Base-by-base conservation (phyloP, 1,139 yeast genomes). In the Candida tropicalis region DNA sequence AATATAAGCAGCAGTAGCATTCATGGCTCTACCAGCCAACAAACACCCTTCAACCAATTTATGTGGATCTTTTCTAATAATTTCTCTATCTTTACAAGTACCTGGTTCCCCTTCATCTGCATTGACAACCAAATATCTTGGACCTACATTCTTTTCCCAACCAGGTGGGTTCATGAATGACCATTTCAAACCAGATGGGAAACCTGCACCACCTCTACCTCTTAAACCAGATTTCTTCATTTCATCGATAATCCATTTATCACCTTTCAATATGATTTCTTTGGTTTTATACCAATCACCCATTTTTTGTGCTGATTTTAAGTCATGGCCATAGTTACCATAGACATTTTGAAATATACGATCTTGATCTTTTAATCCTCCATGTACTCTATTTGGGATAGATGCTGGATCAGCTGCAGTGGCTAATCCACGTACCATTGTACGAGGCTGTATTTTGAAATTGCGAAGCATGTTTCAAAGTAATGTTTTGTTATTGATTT, bases 31-130 rank as follows among this genome's bases (percentile, higher is more conserved):
- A 45, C 96, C 96, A 23, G 93, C 88, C 47, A 88, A 75, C 46
- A 87, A 70, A 70, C 96, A 87, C 17, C 96, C 96, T 66, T 87
- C 96, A 43, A 87, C 85, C 51, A 87, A 81, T 71, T 87, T 87
- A 64, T 87, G 96, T 39, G 96, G 96, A 60, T 87, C 95, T 66
- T 87, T 87, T 65, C 95, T 79, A 59, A 87, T 84, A 59, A 87
- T 88, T 65, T 87, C 96, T 62, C 96, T 77, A 65, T 87, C 96
- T 69, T 87, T 87, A 70, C 96, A 87, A 42, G 96, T 87, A 52
- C 96, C 96, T 15, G 96, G 96, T 66, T 87, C 96, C 58, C 96
- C 96, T 68, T 87, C 96, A 73, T 88, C 96, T 46, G 96, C 96
- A 65, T 87, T 87, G 58, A 87, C 89, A 41, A 87, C 95, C 52